A percentile compares a stretch with the other conserved stretches of the same genome.
Evolutionary conservation across 148 eudicot species (phyloP).

Genomic region (Amaranthus hypochondriacus): DNA sequence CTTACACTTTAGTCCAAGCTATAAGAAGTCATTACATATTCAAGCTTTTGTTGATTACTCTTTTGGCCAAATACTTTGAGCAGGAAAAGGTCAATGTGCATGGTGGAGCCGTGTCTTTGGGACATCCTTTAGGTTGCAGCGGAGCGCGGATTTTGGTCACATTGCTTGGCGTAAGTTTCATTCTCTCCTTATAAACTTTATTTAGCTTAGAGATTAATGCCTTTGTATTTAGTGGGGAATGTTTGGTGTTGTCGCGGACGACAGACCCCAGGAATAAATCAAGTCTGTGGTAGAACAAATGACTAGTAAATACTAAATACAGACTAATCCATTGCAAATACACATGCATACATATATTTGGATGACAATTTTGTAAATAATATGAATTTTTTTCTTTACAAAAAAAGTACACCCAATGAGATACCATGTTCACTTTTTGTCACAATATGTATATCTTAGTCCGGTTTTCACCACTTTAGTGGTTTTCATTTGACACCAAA

Average conservation of each 20-base stretch:
- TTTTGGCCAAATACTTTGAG: background rate
- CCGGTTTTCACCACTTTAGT: no score
- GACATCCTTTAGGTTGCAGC: constrained; percentile 98
- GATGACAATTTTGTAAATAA: no score
- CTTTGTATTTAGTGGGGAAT: background rate
- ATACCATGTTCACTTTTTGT: no score
- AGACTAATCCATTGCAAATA: no score
- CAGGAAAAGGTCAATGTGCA: constrained; percentile 81
- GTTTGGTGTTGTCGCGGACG: background rate
- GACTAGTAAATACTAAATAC: no score
- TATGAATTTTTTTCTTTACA: no score
- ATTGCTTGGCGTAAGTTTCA: constrained; percentile 62
- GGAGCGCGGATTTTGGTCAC: constrained; percentile 95
- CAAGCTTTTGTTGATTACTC: background rate
- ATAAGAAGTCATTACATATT: background rate
- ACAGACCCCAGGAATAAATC: no score
- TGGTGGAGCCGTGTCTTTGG: constrained; percentile 97
- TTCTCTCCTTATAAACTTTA: background rate
- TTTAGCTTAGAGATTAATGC: background rate
- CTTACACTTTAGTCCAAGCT: background rate
- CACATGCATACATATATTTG: no score
- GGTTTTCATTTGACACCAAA: no score
- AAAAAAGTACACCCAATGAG: no score
- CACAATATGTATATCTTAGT: no score
- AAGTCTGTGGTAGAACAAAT: no score